Base-by-base conservation (phyloP, 2,329 filamentous ascomycete genomes). In the Apiospora phragmitis region DNA sequence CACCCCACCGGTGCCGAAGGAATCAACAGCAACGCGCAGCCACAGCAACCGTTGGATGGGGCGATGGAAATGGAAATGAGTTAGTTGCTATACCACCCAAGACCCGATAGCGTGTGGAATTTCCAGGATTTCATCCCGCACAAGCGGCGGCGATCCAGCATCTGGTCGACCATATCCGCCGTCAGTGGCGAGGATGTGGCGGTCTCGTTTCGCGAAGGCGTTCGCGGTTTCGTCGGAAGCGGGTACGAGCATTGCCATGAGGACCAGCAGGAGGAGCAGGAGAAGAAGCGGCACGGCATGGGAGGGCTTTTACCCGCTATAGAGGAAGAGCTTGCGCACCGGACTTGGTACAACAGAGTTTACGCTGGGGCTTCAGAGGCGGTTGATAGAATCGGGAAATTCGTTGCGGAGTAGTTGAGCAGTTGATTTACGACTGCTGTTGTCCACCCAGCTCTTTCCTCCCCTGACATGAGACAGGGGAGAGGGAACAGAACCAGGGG, bases 71-170 rank as follows among this genome's bases (percentile, higher is more conserved):
- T 51, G 67, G 45, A 68, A 41, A 35, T 68, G 35, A 41, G 67
- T 68, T 51, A 55, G 67, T 38, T 49, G 67, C 67, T 55, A 49
- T 68, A 68, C 47, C 45, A 32, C 43, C 67, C 67, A 9, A 45
- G 45, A 55, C 24, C 67, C 43, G 67, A 68, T 12, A 68, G 38
- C 24, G 35, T 68, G 29, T 68, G 67, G 67, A 68, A 41, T 24
- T 68, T 68, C 32, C 67, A 51, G 21, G 43, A 49, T 45, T 49
- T 68, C 26, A 11, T 51, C 21, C n/a, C 67, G 24, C 32, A 38
- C 45, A 49, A 29, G 38, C 24, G n/a, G 42, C 65, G 38, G 38
- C 38, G 41, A n/a, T 45, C 42, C n/a, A 67, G 42, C 38, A 45
- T 67, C n/a, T 67, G 65, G 65, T 67, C 65, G 42, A 45, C 42